Evolutionary conservation across 192 early-diverging fungal species (phyloP).

Genomic region (Backusella liffmaniae): DNA sequence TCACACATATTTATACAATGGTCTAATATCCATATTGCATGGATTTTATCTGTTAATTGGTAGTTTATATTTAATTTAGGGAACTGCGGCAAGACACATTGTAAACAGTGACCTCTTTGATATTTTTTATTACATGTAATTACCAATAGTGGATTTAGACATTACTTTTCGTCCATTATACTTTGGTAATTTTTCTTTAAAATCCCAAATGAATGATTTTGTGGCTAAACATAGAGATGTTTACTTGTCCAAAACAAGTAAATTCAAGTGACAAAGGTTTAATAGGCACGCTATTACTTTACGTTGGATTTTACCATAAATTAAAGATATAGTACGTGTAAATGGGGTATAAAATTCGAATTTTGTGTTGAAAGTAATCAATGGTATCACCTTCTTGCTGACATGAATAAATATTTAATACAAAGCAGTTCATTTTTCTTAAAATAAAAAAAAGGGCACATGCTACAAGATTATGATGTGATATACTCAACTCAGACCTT

Average conservation of each 20-base stretch:
- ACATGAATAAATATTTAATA: no score
- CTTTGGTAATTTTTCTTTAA: not conserved
- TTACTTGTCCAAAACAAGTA: not conserved
- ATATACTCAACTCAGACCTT: not conserved
- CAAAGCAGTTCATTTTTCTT: no score
- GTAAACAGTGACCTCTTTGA: not conserved
- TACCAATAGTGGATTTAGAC: not conserved
- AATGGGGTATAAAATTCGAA: not conserved
- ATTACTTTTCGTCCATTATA: not conserved
- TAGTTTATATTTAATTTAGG: not conserved
- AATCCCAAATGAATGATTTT: not conserved
- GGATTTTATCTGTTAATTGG: not conserved
- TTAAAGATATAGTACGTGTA: not conserved
- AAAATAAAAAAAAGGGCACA: not conserved
- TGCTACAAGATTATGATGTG: not conserved
- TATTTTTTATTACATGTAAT: not conserved
- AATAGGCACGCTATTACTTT: not conserved
- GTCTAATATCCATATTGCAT: not conserved
- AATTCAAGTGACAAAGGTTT: not conserved
- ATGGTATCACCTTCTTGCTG: no score
- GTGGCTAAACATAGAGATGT: not conserved
- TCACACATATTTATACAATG: not conserved
- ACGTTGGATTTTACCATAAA: not conserved
- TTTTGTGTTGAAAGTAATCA: not conserved
- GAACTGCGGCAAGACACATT: not conserved